Percentiles rank a stretch among this genome's conserved stretches.
These are phyloP conservation scores for Trypanosomatidae sp. DNA, from an alignment of 208 protist genomes.

Conservation along the genomic window DNA sequence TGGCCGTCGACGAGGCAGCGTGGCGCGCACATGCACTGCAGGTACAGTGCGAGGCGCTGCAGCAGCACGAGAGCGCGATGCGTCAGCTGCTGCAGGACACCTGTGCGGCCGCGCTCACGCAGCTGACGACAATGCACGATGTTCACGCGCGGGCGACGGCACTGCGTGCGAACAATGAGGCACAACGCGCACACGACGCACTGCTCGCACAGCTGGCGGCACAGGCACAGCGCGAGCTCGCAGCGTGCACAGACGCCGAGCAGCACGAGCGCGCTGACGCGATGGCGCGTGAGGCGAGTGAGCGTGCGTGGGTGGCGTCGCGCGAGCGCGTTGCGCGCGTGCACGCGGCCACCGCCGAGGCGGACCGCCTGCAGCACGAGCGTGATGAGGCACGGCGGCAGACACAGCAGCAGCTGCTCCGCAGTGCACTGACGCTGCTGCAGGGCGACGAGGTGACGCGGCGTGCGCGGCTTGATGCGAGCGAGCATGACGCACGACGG, in stretches of 20 bases:
- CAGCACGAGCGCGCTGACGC: not conserved
- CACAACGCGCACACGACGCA: too few species aligned
- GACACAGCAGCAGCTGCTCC: not conserved
- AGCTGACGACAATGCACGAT: too few species aligned
- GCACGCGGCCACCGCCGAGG: constrained; percentile 10
- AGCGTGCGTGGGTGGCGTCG: constrained; percentile 9
- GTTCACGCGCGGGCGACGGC: too few species aligned
- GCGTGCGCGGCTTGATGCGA: too few species aligned
- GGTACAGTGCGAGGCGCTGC: too few species aligned
- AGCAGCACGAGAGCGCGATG: too few species aligned
- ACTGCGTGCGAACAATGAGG: too few species aligned
- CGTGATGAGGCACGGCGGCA: constrained; percentile 8
- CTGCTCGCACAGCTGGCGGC: not conserved
- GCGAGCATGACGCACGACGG: constrained; percentile 5
- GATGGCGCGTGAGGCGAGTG: constrained; percentile 4
- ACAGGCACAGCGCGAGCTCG: not conserved
- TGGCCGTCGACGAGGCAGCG: too few species aligned
- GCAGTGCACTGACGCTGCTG: not conserved
- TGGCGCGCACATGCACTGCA: too few species aligned
- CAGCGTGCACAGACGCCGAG: not conserved
- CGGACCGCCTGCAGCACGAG: constrained; percentile 17
- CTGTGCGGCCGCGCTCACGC: too few species aligned
- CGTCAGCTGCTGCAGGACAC: too few species aligned
- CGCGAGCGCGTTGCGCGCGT: constrained; percentile 12
- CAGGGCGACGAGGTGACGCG: too few species aligned